Base-by-base conservation (phyloP, 352 stramenopile species). In the Phytophthora colocasiae region DNA sequence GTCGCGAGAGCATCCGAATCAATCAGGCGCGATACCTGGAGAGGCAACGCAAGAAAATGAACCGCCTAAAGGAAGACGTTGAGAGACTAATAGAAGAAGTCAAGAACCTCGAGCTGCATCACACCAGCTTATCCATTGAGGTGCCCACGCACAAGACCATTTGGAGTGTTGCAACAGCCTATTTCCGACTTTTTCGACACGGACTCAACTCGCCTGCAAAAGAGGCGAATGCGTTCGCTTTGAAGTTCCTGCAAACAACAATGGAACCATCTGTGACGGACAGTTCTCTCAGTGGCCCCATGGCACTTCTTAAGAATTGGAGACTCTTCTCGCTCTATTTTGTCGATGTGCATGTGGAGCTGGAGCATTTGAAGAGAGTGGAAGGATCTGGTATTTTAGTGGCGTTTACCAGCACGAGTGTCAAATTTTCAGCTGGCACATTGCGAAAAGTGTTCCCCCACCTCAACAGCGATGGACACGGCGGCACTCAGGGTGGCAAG, bases 261-360 rank as follows among this genome's bases (percentile, higher is more conserved):
- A 52, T 52, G 26, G 7, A 14, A 3, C 10, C 26, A 8, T 36
- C 34, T 15, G 12, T 47, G 19, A 52, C 24, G 2, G 14, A 52
- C 15, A 15, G 45, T 6, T 26, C 24, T 10, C n/a, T 24, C 14
- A 22, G 12, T 24, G 45, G 45, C 1, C 24, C 26, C 4, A n/a
- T 24, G 1, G 45, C 26, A 6, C 19, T 52, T 15, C 11, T 52
- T 2, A 4, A 52, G 2, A 52, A 22, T 11, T 52, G 45, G 45
- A 52, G 15, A 12, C 27, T 52, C 12, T 52, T 52, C 24, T 52
- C 45, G 12, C 45, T 39, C 24, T 39, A 27, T 52, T 34, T 52
- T 24, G 45, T 12, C 7, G 15, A 39, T 24, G 14, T 52, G 19
- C 10, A 39, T 4, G 26, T 52, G 12, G 45, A 52, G 7, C 22